Base-by-base conservation (phyloP, 1,284 basidiomycete species). In the Microbotryum intermedium region DNA sequence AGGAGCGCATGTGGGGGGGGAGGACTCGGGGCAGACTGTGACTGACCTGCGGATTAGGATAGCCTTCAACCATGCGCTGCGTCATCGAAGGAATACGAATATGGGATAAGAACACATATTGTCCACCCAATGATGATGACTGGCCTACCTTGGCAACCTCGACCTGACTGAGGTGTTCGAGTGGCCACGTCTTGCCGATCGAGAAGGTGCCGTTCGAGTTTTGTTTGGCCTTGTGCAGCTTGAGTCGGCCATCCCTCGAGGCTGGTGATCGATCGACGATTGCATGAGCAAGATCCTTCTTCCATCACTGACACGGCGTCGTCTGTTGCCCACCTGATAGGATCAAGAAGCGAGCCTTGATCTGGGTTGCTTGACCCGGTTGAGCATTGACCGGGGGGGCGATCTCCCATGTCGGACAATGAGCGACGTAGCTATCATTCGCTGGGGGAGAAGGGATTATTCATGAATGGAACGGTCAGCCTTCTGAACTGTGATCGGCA, bases 161-260 rank as follows among this genome's bases (percentile, higher is more conserved):
- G 50, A 98, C 74, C 39, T 78, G 84, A 57, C 86, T 81, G 66
- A 98, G 80, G 72, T 94, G 90, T 51, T 83, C 76, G 47, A 97
- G 75, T 65, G 81, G 83, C 95, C 95, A 99, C 10, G 93, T 92
- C 79, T 99, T 99, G 25, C 95, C 95, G 57, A 97, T 90, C 23
- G 92, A 97, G 77, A 95, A 98, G 0, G 88, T 84, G 44, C 89
- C 88, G 72, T 97, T 98, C 44, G 86, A 85, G 74, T 99, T 98
- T 61, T 90, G 77, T 76, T 97, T 97, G 8, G 92, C 91, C 76
- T 99, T 98, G 81, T 98, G 91, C 26, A 97, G 51, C 46, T 53
- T 74, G 58, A 74, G 66, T 3, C 49, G 48, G 2, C 69, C 68
- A 26, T 60, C 56, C 13, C 59, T 46, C 4, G 49, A 26, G 2